Conservation (phyloP, 495 filamentous ascomycete species). For the Trichoderma orchidacearum region DNA sequence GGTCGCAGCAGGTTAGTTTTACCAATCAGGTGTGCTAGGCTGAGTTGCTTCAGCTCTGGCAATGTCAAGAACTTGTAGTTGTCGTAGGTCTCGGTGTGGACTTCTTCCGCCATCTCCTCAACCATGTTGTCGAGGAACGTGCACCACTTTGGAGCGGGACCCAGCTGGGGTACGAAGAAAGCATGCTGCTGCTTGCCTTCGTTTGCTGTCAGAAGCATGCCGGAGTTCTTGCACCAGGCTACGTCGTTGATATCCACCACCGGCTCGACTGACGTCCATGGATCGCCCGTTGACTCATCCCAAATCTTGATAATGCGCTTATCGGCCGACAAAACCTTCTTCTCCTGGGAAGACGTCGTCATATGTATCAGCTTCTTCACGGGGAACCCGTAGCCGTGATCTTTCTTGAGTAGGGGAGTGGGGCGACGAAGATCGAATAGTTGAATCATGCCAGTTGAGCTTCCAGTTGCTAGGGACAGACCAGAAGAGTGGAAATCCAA, state of each 20-base stretch:
- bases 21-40: conserved; percentile 74
- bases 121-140: conserved; percentile 92
- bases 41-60: conserved; percentile 66
- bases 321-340: conserved; percentile 83
- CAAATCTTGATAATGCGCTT: conserved; percentile 96
- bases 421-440: conserved; percentile 90
- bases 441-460: conserved; percentile 74
- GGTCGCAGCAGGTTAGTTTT: conserved; percentile 75
- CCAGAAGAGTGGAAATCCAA: conserved; percentile 78
- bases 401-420: conserved; percentile 71
- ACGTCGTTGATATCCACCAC: conserved; percentile 88
- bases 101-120: conserved; percentile 88
- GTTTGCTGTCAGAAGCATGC: conserved; percentile 91
- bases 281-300: conserved; percentile 64
- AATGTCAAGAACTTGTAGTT: conserved; percentile 96
- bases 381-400: conserved; percentile 92
- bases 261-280: conserved; percentile 93
- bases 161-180: conserved; percentile 91
- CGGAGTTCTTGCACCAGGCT: conserved; percentile 71
- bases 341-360: conserved; percentile 59
- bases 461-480: conserved; percentile 76
- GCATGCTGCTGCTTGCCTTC: conserved; percentile 86
- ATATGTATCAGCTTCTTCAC: conserved; percentile 85
- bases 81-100: conserved; percentile 71
- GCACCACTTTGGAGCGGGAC: conserved; percentile 89